phyloP scores from a whole-genome alignment of 352 stramenopile genomes.

The Phytophthora podocarpi region DNA sequence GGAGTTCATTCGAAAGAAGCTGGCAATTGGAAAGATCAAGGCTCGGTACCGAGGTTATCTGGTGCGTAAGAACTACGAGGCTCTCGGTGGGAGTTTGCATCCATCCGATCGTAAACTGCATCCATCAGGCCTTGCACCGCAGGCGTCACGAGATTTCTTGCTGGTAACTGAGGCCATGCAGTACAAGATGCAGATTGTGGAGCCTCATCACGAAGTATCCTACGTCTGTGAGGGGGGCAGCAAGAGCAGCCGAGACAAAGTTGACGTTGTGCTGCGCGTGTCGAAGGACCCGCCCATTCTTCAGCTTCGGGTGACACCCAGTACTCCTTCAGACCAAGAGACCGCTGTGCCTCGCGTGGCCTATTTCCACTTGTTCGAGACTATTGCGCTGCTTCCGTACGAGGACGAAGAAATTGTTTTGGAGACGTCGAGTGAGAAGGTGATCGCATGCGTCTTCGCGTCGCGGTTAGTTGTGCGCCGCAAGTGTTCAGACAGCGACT shows the following conservation, averaged over 20 bases:
- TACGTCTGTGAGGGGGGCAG: constrained; percentile 15
- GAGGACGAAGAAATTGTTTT: constrained; percentile 37
- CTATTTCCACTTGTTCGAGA: constrained; percentile 51
- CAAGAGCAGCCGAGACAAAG: constrained; percentile 2
- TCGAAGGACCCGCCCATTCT: constrained; percentile 42
- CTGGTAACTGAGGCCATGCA: constrained; percentile 40
- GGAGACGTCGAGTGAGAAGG: constrained; percentile 32
- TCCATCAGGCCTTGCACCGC: constrained; percentile 14
- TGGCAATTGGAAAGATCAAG: constrained; percentile 49
- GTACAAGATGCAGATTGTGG: constrained; percentile 49
- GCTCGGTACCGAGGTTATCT: constrained; percentile 47
- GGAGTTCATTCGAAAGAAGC: constrained; percentile 42
- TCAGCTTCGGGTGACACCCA: constrained; percentile 31
- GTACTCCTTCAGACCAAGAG: constrained; percentile 7
- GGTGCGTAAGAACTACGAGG: constrained; percentile 45
- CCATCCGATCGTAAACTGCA: constrained; percentile 16
- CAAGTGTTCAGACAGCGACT: constrained; percentile 30
- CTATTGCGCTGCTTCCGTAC: constrained; percentile 39
- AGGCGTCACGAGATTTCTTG: constrained; percentile 13
- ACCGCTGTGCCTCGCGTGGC: constrained; percentile 12
- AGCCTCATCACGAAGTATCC: constrained; percentile 25
- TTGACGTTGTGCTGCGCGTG: constrained; percentile 34
- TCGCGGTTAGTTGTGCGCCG: constrained; percentile 26
- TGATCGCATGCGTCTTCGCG: constrained; percentile 38
- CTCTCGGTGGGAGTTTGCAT: constrained; percentile 14